Evolutionary conservation across 2,329 filamentous ascomycete species (phyloP), one percentile per base, ranked within the genome.

Genomic region (Arthroderma sp.): DNA sequence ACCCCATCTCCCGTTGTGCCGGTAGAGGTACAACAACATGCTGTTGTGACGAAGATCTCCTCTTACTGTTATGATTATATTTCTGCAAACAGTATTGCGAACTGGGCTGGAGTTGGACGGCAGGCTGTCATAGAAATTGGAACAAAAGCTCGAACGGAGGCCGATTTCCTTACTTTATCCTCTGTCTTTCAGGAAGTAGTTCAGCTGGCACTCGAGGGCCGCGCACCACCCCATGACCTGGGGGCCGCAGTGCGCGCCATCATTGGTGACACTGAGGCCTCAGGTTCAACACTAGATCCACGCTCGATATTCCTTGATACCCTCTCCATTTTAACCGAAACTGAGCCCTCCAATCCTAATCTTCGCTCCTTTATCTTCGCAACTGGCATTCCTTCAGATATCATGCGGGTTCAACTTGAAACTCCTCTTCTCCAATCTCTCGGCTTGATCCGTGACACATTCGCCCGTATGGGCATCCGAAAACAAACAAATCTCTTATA

Each of bases 401-500:
- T 87, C 23, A 85, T 95, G 79, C 87, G 91, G 57, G 81, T 86
- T 60, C 82, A 90, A 61, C 80, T 98, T n/a, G 93, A 98, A 63
- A 82, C 83, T 4, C 78, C 83, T 17, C 74, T 94, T 7, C 76
- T 97, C 9, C 82, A 87, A 65, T 80, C 85, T 28, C 75, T 96
- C 13, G 86, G 87, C 8, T 77, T 98, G 44, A 88, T 95, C 53
- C 82, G 90, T 54, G 83, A 86, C n/a, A 91, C 85, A 4, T 98
- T 97, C 70, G 78, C 81, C 58, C 85, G 85, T 63, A 83, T 93
- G 68, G 86, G 86, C 15, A 90, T 95, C 62, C 85, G 91, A 57
- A 90, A 94, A 67, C 87, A 91, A 53, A 98, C 93, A 6, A 95
- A 96, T 65, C 78, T 93, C 3, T 80, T 98, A 0, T 98, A 98